Evolutionary conservation across 768 basidiomycete species (phyloP), one percentile per base, ranked within the genome.

Genomic region (Termitomyces sp.): DNA sequence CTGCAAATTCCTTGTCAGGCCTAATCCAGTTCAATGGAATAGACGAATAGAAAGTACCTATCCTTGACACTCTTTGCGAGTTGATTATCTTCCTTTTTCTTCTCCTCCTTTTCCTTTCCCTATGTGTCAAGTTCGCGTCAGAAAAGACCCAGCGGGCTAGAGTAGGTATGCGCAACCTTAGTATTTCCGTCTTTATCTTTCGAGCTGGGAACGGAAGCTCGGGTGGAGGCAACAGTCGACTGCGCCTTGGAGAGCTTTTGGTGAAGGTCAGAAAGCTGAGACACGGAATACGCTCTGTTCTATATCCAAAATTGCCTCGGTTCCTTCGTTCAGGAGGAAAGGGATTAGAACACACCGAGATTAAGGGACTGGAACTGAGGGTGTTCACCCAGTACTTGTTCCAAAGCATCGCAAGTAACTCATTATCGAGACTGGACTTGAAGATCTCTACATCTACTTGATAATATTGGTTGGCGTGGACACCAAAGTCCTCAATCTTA

Each of bases 321-420:
- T 32, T 2, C 40, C 27, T n/a, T 43, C 12, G n/a, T 27, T 14
- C 6, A 48, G 7, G 52, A 39, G 54, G 43, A 32, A 9, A n/a
- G n/a, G 1, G 32, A 37, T 21, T 17, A 47, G 37, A 12, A 35
- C 30, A 69, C 56, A 98, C 96, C 21, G 94, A 94, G 50, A 98
- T 89, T 47, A 98, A 70, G 5, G 94, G 89, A 66, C 92, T 96
- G 66, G 93, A 91, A 64, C 91, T 93, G 39, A 99, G 77, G 2
- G 97, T 99, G 64, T 94, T 94, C 25, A 97, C 93, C 97, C 97
- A 99, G 65, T 99, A 99, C 72, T 98, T 98, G 73, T 99, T 98
- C 96, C 96, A 98, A 53, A 99, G 72, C 67, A 95, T 73, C 21
- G 90, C 91, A 42, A 99, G 78, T 3, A 99, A 74, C 65, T 94